A percentile compares a stretch with the other conserved stretches of the same genome.
Evolutionary conservation across 306 rosid species (phyloP).

Genomic region (Rosa chinensis): DNA sequence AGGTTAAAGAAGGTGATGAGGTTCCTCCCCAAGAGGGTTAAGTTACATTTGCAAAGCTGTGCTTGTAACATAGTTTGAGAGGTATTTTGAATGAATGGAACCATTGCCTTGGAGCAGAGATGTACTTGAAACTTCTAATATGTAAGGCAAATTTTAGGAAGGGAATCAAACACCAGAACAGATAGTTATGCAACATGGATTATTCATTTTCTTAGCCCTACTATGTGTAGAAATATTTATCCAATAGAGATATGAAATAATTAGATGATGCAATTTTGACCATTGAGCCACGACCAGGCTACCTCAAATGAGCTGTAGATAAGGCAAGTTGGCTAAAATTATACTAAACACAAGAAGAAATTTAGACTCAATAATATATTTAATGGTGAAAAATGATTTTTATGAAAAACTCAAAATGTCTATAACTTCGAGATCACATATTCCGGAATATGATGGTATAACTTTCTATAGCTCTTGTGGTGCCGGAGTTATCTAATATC

Average conservation of each 20-base stretch:
- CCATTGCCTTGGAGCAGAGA: not conserved
- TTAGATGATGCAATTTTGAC: not conserved
- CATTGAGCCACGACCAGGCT: not conserved
- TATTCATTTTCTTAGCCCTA: not conserved
- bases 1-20: constrained; percentile 29
- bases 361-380: not conserved
- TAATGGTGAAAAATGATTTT: not conserved
- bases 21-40: constrained; percentile 26
- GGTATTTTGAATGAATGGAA: not conserved
- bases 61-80: not conserved
- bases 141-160: not conserved
- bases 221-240: not conserved
- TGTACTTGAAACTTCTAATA: not conserved
- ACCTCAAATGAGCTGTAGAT: constrained; percentile 7
- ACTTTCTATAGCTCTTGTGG: not conserved
- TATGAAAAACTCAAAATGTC: not conserved
- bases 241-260: not conserved
- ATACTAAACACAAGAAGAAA: not conserved
- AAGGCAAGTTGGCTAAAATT: not conserved
- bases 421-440: too few relatives aligned
- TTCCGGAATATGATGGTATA: not conserved
- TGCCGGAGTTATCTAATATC: not conserved
- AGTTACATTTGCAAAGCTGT: not conserved
- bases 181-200: not conserved
- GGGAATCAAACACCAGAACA: not conserved